Conservation (phyloP, 2,329 filamentous ascomycete genomes). For the Fusarium pilosicola region DNA sequence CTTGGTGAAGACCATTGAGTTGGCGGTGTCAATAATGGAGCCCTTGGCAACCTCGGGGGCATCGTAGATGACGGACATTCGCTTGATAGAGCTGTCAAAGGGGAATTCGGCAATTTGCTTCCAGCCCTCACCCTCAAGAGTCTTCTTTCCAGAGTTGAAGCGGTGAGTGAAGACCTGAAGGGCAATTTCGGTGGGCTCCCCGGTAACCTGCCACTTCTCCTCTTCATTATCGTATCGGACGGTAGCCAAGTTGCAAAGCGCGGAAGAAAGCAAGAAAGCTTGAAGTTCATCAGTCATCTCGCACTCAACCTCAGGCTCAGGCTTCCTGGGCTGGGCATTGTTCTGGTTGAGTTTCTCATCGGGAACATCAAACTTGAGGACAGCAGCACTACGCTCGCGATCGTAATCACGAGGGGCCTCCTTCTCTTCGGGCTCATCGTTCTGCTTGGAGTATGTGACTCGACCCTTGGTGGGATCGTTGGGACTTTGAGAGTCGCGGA, state of each 20-base stretch:
- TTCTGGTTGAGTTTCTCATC: constrained; percentile 61
- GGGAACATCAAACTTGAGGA: constrained; percentile 71
- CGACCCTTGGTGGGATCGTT: constrained; percentile 69
- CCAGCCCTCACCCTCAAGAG: constrained; percentile 64
- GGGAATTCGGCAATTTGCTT: constrained; percentile 75
- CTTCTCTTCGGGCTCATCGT: constrained; percentile 48
- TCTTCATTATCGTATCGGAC: constrained; percentile 65
- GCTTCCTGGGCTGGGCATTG: constrained; percentile 37
- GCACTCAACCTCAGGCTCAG: constrained; percentile 51
- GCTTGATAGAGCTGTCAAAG: constrained; percentile 82
- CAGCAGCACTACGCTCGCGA: constrained; percentile 67
- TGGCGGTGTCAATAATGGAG: constrained; percentile 52
- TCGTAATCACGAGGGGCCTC: constrained; percentile 65
- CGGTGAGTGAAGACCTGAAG: constrained; percentile 79
- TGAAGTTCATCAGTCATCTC: constrained; percentile 61
- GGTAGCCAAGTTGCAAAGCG: constrained; percentile 73
- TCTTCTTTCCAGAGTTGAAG: constrained; percentile 68
- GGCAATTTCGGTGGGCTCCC: constrained; percentile 80
- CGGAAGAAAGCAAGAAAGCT: constrained; percentile 64
- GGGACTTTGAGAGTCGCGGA: constrained; percentile 70
- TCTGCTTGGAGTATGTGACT: constrained; percentile 58
- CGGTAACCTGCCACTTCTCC: constrained; percentile 71
- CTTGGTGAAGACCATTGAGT: constrained; percentile 68
- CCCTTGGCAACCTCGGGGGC: constrained; percentile 54
- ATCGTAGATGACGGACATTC: constrained; percentile 80